Evolutionary conservation across 2,329 filamentous ascomycete genomes (phyloP).

Genomic region (Aspergillus unguis): DNA sequence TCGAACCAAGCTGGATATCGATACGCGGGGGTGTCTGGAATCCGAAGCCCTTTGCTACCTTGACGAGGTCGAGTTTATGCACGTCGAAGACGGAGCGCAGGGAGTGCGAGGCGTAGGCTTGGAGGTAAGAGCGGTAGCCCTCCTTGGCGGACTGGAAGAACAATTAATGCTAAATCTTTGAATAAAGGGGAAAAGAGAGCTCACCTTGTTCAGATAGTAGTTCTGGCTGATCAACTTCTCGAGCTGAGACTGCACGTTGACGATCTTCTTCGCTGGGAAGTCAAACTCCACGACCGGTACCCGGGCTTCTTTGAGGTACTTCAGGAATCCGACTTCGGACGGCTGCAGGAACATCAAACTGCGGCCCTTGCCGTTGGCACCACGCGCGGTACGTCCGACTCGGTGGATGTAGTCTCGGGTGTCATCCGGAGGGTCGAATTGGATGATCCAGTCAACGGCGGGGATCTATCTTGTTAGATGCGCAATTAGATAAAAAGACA

Average conservation of each 20-base stretch:
- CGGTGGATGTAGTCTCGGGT: constrained; percentile 91
- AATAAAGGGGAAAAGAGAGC: constrained; percentile 13
- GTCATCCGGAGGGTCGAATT: constrained; percentile 92
- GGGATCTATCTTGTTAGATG: constrained; percentile 61
- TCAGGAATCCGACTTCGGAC: constrained; percentile 85
- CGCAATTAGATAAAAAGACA: background rate
- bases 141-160: constrained; percentile 59
- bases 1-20: constrained; percentile 73
- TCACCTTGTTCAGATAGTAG: constrained; percentile 89
- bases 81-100: constrained; percentile 82
- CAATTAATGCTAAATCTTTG: background rate
- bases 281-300: constrained; percentile 96
- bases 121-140: constrained; percentile 83
- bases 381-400: constrained; percentile 89
- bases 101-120: constrained; percentile 87
- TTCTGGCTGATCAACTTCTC: constrained; percentile 94
- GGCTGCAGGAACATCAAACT: constrained; percentile 93
- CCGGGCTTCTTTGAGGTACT: constrained; percentile 82
- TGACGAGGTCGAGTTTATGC: constrained; percentile 74
- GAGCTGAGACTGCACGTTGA: constrained; percentile 84
- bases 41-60: constrained; percentile 80
- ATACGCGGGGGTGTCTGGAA: constrained; percentile 74
- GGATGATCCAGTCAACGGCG: constrained; percentile 91
- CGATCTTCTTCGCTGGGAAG: constrained; percentile 85
- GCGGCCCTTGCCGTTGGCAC: constrained; percentile 75